Percentiles rank a stretch among this genome's conserved stretches.
These are phyloP conservation scores for Yueomyces sinensis DNA, from an alignment of 805 yeast species.

Conservation along the genomic window DNA sequence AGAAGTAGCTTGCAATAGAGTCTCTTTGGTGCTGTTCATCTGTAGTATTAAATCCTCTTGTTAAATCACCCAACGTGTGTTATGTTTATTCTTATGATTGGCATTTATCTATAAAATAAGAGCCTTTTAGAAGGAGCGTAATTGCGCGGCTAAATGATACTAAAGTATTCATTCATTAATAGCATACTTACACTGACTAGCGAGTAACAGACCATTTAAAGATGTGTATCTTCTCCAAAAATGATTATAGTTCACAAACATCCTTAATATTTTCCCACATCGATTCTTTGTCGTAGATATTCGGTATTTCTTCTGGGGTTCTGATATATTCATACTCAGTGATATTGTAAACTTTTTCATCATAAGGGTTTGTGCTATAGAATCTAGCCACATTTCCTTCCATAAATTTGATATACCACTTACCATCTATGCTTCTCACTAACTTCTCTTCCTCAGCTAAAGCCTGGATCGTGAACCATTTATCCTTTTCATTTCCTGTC, in stretches of 20 bases:
- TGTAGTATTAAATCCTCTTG: too few relatives aligned
- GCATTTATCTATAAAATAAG: too few relatives aligned
- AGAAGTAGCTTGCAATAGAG: too few relatives aligned
- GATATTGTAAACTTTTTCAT: conserved; percentile 9
- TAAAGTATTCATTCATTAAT: too few relatives aligned
- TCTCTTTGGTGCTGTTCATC: too few relatives aligned
- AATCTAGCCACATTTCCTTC: conserved; percentile 3
- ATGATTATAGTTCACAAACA: conserved; percentile 3
- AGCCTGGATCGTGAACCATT: conserved; percentile 55
- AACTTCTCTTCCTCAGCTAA: conserved; percentile 31
- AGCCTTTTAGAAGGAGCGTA: too few relatives aligned
- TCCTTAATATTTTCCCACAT: conserved; percentile 15
- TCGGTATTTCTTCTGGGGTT: conserved; percentile 11
- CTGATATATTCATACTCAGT: conserved; percentile 4
- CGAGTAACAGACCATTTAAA: too few relatives aligned
- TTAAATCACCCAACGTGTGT: too few relatives aligned
- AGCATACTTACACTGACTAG: too few relatives aligned
- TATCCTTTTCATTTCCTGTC: conserved; percentile 61
- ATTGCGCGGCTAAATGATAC: too few relatives aligned
- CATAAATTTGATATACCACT: conserved; percentile 6
- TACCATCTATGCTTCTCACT: conserved; percentile 8
- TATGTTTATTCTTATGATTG: too few relatives aligned
- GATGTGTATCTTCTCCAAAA: too few relatives aligned
- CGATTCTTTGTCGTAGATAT: conserved; percentile 21
- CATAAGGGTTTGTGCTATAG: conserved; percentile 22